These are phyloP conservation scores for Torrubiella hemipterigena DNA, from an alignment of 2,329 filamentous ascomycete species.

Conservation along the genomic window DNA sequence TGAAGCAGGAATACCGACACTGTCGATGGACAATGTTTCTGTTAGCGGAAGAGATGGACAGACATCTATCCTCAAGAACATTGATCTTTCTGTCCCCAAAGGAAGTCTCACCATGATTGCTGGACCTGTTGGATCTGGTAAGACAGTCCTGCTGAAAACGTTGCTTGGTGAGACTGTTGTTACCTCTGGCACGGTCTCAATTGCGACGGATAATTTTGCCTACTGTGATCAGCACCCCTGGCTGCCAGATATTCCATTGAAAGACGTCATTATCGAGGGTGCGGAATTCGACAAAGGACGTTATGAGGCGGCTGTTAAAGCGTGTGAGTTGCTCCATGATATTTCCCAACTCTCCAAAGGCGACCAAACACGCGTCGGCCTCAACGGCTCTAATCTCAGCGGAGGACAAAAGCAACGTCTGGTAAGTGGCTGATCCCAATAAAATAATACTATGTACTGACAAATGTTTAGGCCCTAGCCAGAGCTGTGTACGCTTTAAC, in stretches of 20 bases:
- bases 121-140: slow-evolving; percentile 9
- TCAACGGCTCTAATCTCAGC: slow-evolving; percentile 10
- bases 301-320: slow-evolving; percentile 5
- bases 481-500: neutral
- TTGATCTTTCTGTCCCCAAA: no score
- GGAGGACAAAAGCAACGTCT: slow-evolving; percentile 14
- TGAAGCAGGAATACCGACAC: no score
- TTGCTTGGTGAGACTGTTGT: slow-evolving; percentile 10
- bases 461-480: neutral
- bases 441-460: neutral
- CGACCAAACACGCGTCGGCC: slow-evolving; percentile 7
- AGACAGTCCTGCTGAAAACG: slow-evolving; percentile 10
- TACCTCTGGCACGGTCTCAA: slow-evolving; percentile 6
- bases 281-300: slow-evolving; percentile 4
- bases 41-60: no score
- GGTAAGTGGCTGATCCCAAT: slow-evolving; percentile 2
- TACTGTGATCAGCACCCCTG: slow-evolving; percentile 8
- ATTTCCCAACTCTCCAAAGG: slow-evolving; percentile 14
- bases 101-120: no score
- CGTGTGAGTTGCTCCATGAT: slow-evolving; percentile 24
- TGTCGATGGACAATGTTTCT: no score
- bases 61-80: no score
- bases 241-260: slow-evolving; percentile 5
- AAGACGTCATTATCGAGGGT: slow-evolving; percentile 4
- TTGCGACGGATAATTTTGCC: slow-evolving; percentile 5